Conservation (phyloP, 2,329 filamentous ascomycete species). For the Aspergillus quadricinctus region DNA sequence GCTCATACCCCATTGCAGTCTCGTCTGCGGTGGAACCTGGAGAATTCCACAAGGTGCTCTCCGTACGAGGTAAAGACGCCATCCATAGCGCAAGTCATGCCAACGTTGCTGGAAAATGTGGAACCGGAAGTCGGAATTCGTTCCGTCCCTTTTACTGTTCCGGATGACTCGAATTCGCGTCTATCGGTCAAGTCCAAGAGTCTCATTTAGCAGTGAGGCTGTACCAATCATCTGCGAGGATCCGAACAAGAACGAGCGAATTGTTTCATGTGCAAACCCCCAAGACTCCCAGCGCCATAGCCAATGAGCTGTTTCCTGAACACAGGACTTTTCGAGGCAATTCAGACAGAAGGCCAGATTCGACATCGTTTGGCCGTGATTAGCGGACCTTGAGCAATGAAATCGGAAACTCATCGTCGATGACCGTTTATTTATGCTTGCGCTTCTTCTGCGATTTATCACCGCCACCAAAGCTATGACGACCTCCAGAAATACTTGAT, state of each 20-base stretch:
- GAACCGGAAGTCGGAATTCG: not conserved
- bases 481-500: slow-evolving; percentile 30
- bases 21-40: not conserved
- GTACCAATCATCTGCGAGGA: not conserved
- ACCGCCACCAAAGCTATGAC: slow-evolving; percentile 6
- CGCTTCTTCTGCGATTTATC: slow-evolving; percentile 21
- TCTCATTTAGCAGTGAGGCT: not conserved
- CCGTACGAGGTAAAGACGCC: not conserved
- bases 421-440: slow-evolving; percentile 16
- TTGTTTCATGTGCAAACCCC: not conserved
- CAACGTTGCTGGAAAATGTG: not conserved
- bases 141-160: not conserved
- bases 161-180: not conserved
- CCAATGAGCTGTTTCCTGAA: not conserved
- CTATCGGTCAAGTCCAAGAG: not conserved
- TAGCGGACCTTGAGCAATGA: not conserved
- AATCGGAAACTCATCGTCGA: not conserved
- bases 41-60: not conserved
- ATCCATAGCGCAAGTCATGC: not conserved
- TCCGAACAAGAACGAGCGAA: not conserved
- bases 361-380: not conserved
- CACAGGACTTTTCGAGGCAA: not conserved
- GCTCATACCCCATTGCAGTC: not conserved
- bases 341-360: not conserved
- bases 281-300: not conserved